phyloP scores from a whole-genome alignment of 495 filamentous ascomycete genomes.

The Echria macrotheca region DNA sequence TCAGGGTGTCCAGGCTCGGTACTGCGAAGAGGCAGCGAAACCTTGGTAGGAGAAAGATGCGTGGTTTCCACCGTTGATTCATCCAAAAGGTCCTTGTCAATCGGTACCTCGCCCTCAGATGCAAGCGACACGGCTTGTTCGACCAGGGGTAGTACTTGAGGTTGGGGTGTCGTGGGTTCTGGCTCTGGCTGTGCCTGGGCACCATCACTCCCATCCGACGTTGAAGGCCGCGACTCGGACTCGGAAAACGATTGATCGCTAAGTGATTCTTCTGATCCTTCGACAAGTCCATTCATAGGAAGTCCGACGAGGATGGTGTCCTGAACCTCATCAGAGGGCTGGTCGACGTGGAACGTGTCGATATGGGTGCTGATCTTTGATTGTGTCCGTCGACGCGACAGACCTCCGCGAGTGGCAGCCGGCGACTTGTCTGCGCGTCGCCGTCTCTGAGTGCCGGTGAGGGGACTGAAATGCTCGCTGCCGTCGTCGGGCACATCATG shows the following conservation, averaged over 20 bases:
- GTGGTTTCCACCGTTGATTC: too few species aligned
- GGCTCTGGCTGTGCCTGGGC: conserved; percentile 2
- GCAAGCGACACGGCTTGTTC: conserved; percentile 13
- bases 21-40: not conserved
- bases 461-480: conserved; percentile 13
- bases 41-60: too few species aligned
- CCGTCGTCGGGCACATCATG: conserved; percentile 27
- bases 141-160: conserved; percentile 11
- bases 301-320: conserved; percentile 47
- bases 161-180: conserved; percentile 14
- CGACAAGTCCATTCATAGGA: conserved; percentile 16
- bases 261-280: conserved; percentile 19
- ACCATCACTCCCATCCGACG: conserved; percentile 16
- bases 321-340: conserved; percentile 38
- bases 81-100: too few species aligned
- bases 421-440: conserved; percentile 27
- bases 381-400: conserved; percentile 25
- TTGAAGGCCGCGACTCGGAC: conserved; percentile 14
- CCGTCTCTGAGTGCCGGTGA: conserved; percentile 12
- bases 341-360: conserved; percentile 23
- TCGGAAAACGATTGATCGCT: conserved; percentile 18
- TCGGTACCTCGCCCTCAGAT: conserved; percentile 7
- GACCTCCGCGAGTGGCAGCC: conserved; percentile 21
- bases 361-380: conserved; percentile 25
- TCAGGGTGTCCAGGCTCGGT: not conserved